phyloP scores from a whole-genome alignment of 202 grass and related monocot species.

The Panicum hallii region DNA sequence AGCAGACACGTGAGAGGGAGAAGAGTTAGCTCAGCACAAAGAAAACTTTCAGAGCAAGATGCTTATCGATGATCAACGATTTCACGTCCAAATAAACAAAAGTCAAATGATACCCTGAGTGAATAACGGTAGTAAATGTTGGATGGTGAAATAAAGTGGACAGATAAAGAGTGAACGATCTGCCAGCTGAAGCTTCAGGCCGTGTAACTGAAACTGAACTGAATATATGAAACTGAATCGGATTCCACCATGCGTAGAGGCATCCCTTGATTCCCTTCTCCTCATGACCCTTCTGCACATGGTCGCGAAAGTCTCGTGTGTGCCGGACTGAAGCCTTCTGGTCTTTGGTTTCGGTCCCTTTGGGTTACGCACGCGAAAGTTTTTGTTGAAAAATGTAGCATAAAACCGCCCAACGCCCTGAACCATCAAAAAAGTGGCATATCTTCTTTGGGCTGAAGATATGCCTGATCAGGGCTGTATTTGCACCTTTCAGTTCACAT shows the following conservation, averaged over 20 bases:
- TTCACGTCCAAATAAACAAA: neutral
- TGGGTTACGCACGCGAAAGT: too few relatives aligned
- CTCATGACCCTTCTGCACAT: conserved; percentile 79
- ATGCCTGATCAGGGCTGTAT: too few relatives aligned
- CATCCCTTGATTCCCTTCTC: conserved; percentile 69
- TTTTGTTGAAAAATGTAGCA: too few relatives aligned
- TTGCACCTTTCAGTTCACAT: too few relatives aligned
- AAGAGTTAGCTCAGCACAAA: neutral
- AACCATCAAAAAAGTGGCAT: too few relatives aligned
- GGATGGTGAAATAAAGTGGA: neutral
- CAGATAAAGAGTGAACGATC: neutral
- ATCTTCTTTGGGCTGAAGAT: too few relatives aligned
- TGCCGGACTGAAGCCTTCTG: too few relatives aligned
- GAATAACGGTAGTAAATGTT: neutral
- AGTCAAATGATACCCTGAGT: neutral
- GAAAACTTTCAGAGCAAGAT: neutral
- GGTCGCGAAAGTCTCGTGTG: neutral
- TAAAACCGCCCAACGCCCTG: too few relatives aligned
- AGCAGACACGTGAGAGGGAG: neutral
- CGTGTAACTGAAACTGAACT: neutral
- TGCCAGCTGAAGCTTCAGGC: neutral
- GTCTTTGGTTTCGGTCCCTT: too few relatives aligned
- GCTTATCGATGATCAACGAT: neutral
- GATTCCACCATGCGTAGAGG: conserved; percentile 76
- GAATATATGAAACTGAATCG: neutral